These are phyloP conservation scores for Centaurea solstitialis DNA, from an alignment of 129 eudicot genomes.

Conservation along the genomic window DNA sequence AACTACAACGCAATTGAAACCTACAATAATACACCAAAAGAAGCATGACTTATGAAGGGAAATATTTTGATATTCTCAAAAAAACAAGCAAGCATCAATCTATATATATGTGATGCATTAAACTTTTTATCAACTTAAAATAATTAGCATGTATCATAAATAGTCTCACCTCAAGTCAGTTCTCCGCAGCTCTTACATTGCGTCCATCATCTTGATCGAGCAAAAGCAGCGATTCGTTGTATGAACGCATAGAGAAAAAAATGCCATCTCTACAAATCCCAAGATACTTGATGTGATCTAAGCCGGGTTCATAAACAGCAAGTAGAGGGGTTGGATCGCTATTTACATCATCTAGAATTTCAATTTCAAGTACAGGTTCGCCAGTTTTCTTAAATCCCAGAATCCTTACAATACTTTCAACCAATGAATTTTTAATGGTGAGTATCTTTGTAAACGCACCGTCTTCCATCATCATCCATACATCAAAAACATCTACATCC, in stretches of 20 bases:
- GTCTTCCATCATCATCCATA: conserved; percentile 57
- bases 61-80: no score
- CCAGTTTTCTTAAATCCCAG: conserved; percentile 40
- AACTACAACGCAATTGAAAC: no score
- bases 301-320: background rate
- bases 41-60: no score
- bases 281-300: background rate
- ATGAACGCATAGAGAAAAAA: background rate
- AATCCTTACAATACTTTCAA: no score
- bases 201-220: background rate
- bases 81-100: no score
- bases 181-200: background rate
- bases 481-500: background rate
- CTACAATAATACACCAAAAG: no score
- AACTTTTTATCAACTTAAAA: no score
- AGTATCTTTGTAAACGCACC: conserved; percentile 34
- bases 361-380: background rate
- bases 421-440: conserved; percentile 3
- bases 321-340: no score
- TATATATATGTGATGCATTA: no score
- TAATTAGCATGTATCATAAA: no score
- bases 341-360: background rate
- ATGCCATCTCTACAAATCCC: background rate
- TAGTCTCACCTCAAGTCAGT: no score
- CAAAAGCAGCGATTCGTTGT: conserved; percentile 5